Evolutionary conservation across 257 asterid species (phyloP), one percentile per base, ranked within the genome.

Genomic region (Solanum clarkiae): DNA sequence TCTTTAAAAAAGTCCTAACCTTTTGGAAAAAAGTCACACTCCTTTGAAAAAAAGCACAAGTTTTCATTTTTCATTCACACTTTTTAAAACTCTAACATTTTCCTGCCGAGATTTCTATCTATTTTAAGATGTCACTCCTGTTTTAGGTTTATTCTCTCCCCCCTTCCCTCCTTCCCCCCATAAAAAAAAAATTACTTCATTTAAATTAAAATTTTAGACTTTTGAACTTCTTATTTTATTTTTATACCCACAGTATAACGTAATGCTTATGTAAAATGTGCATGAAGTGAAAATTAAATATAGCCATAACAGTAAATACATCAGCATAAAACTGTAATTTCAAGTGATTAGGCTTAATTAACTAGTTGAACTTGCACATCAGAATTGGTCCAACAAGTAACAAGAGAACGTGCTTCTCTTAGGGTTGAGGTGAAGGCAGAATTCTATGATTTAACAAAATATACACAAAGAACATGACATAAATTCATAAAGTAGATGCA

Each of bases 231-330:
- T 74, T 8, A 20, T 45, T 22, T 74, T 74, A 45, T 13, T 47
- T 42, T 74, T 45, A 74, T 47, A 42, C 12, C 57, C 20, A 45
- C 56, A 74, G 42, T 74, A 74, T 74, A 40, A 47, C 22, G n/a
- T 24, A 54, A n/a, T 12, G 81, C 66, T 22, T 74, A 74, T 22
- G 59, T 47, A 22, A 47, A 49, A 75, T 94, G 97, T 94, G 95
- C 91, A 87, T 60, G 69, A 81, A 66, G 65, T 72, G 10, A 47
- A 84, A 86, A 66, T 82, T 92, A 75, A 49, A 44, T 49, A 70
- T 49, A 47, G 45, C 44, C 44, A 49, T 49, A 85, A 84, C 87
- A 86, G 66, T 70, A 69, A 20, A 29, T 49, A 54, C 40, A 7
- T 22, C 11, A 3, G 40, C 32, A 65, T 45, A 42, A 59, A 47